Conservation (phyloP, 2,329 filamentous ascomycete genomes). For the Lasiodiplodia citricola region DNA sequence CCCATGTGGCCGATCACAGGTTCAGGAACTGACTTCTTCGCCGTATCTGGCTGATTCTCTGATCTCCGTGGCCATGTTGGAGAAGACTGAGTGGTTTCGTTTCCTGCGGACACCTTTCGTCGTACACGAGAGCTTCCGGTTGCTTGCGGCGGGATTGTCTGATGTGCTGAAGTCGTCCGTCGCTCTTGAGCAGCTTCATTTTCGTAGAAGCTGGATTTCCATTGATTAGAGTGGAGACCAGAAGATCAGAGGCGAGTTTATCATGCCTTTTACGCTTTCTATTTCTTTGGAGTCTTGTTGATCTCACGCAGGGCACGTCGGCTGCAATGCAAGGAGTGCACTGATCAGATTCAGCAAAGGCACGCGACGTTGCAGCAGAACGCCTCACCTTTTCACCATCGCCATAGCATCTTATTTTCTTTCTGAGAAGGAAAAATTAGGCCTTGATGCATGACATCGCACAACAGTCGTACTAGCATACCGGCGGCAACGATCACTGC, state of each 20-base stretch:
- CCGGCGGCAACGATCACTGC: constrained; percentile 4
- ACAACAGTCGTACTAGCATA: not conserved
- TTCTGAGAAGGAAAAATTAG: not conserved
- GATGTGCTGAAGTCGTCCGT: not conserved
- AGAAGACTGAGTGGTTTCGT: not conserved
- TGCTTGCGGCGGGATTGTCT: too few species aligned
- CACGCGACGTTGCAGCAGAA: not conserved
- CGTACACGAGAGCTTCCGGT: too few species aligned
- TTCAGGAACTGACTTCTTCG: not conserved
- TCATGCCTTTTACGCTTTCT: not conserved
- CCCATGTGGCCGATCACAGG: constrained; percentile 10
- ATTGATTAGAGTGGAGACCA: not conserved
- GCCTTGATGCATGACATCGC: not conserved
- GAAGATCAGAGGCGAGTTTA: not conserved
- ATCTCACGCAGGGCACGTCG: not conserved
- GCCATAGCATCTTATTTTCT: not conserved
- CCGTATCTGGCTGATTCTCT: not conserved
- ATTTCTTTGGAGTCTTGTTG: not conserved
- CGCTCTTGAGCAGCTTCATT: not conserved
- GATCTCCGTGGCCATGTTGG: not conserved
- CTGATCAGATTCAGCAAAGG: not conserved
- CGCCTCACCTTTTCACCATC: not conserved
- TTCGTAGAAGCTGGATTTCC: not conserved
- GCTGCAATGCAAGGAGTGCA: constrained; percentile 1
- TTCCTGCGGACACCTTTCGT: too few species aligned